Base-by-base conservation (phyloP, 2,329 filamentous ascomycete genomes). In the Penicillium thymicola region DNA sequence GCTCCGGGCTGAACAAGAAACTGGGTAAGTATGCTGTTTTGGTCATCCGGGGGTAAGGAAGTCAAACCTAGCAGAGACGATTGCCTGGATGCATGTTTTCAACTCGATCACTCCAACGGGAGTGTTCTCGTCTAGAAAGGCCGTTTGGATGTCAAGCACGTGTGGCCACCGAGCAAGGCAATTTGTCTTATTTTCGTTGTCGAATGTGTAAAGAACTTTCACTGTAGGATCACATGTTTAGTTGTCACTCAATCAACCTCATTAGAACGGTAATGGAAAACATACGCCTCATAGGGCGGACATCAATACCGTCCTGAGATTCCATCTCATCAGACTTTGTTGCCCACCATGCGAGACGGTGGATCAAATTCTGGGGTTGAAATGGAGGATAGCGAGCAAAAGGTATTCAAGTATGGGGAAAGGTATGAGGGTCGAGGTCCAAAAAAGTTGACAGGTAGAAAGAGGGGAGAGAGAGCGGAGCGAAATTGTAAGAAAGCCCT, bases 161-260 rank as follows among this genome's bases (percentile, higher is more conserved):
- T 93, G 87, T 18, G 90, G 89, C 80, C 90, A 88, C 67, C 93
- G 85, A 58, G 93, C 92, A 48, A 99, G 82, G 75, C 92, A 97
- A 71, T 93, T 92, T 62, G 91, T 88, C 75, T 92, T 92, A 76
- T 86, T 88, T 64, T 93, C 88, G 70, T 88, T 87, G 73, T 97
- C 92, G 76, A 97, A 97, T 32, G 92, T 96, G 76, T 97, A 99
- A 59, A 96, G 87, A 48, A 97, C 89, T 81, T 97, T 97, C 75
- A 97, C 92, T 96, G 74, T 53, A 59, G 61, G 48, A 23, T 38
- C 11, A 48, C 18, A 36, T 47, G 28, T 65, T 61, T 69, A 68
- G 54, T 54, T 40, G 51, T 34, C 14, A 49, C 44, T 18, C 43
- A 40, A 28, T n/a, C 21, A 8, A 21, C 13, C 28, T 46, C 16